Conservation (phyloP, 2,329 filamentous ascomycete species). For the Xylariaceae sp. region DNA sequence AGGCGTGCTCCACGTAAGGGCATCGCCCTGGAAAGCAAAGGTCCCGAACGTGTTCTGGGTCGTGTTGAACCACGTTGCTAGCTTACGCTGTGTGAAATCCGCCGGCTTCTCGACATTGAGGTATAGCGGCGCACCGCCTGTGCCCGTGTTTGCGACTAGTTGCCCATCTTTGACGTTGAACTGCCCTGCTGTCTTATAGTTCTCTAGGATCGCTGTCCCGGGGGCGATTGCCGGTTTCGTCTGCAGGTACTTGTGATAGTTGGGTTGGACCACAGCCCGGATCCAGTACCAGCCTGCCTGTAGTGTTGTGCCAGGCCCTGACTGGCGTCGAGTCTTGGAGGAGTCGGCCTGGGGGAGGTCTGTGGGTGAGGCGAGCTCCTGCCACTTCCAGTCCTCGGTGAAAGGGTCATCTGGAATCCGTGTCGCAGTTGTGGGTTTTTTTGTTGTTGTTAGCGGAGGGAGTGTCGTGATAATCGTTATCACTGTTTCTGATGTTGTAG, state of each 20-base stretch:
- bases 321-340: constrained; percentile 14
- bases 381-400: constrained; percentile 14
- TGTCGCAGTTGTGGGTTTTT: constrained; percentile 1
- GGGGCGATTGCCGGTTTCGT: constrained; percentile 51
- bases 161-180: constrained; percentile 62
- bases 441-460: constrained; percentile 6
- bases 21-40: constrained; percentile 64
- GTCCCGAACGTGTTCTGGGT: constrained; percentile 60
- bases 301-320: constrained; percentile 46
- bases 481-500: not conserved
- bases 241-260: constrained; percentile 64
- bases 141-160: constrained; percentile 53
- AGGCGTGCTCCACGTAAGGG: constrained; percentile 60
- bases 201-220: constrained; percentile 55
- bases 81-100: constrained; percentile 53
- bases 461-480: constrained; percentile 19
- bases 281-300: constrained; percentile 63
- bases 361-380: not conserved
- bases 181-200: constrained; percentile 57
- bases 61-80: constrained; percentile 58
- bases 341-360: not conserved
- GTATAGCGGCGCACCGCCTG: constrained; percentile 49
- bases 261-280: constrained; percentile 62
- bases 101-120: constrained; percentile 54
- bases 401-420: constrained; percentile 18